Base-by-base conservation (phyloP, 768 basidiomycete species). In the Arthromyces matolae region DNA sequence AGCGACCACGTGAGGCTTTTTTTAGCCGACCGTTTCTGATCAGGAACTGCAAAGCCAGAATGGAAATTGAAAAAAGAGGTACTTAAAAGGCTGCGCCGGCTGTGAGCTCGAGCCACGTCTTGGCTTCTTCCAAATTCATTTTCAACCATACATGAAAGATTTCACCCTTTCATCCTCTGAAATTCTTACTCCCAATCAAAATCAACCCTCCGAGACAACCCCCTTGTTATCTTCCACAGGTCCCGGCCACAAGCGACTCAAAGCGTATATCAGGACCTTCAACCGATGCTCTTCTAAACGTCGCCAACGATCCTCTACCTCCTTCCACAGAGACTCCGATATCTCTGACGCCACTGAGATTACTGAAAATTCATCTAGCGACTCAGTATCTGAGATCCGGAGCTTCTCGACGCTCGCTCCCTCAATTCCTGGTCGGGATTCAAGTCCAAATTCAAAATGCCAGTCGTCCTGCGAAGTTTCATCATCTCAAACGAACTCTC, bases 161-260 rank as follows among this genome's bases (percentile, higher is more conserved):
- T 33, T 40, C 16, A 34, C 22, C 37, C 10, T 52, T 49, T 50
- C 22, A 42, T 42, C 22, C 31, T 27, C 8, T 46, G 1, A 9
- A 4, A 33, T 25, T 14, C 32, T 19, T 27, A 24, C n/a, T 29
- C 22, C 9, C 12, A 14, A 7, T 28, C 18, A 28, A 47, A 12
- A 43, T 12, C 39, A 42, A 9, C 31, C 51, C 18, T 24, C 44
- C 23, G 54, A 56, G 42, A 50, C 51, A 13, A 47, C 54, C 10
- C 54, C 51, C 31, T 51, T 56, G 31, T 10, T 52, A n/a, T 29
- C 48, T 3, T 25, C 39, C 3, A 19, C 54, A 25, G 33, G 9
- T 4, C 10, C 34, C 9, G 19, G n/a, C 22, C 42, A 51, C 14
- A 52, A 42, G 33, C 42, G 45, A 9, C 27, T 36, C 27, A 55